phyloP scores from a whole-genome alignment of 2,329 filamentous ascomycete species.

The Trichoderma cornu-damae region DNA sequence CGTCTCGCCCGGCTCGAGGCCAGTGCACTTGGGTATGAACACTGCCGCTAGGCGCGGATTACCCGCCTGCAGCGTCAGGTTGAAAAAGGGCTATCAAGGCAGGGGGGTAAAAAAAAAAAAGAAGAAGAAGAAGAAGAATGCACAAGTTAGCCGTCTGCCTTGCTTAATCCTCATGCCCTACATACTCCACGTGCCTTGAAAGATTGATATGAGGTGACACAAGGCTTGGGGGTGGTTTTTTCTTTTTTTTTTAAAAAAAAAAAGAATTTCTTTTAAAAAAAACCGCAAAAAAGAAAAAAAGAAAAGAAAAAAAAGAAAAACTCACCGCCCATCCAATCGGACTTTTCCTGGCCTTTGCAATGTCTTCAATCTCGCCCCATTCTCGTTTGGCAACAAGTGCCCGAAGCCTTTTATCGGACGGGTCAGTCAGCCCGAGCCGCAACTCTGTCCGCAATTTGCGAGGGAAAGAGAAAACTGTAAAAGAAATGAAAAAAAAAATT shows the following conservation, averaged over 20 bases:
- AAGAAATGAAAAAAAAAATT: no score
- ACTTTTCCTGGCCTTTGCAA: slow-evolving; percentile 71
- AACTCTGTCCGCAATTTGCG: no score
- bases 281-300: no score
- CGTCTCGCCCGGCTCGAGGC: slow-evolving; percentile 60
- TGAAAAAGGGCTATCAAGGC: slow-evolving; percentile 73
- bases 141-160: not conserved
- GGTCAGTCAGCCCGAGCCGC: no score
- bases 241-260: no score
- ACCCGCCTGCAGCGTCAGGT: slow-evolving; percentile 79
- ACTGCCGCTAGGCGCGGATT: slow-evolving; percentile 78
- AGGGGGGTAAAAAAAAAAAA: no score
- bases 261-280: no score
- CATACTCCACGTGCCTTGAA: not conserved
- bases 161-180: not conserved
- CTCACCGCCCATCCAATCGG: slow-evolving; percentile 94
- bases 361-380: slow-evolving; percentile 88
- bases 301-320: slow-evolving; percentile 19
- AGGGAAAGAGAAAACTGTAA: not conserved
- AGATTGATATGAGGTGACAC: not conserved
- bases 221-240: no score
- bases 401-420: slow-evolving; percentile 57
- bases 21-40: slow-evolving; percentile 84
- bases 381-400: slow-evolving; percentile 85
- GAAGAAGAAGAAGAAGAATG: not conserved